Conservation (phyloP, 2,329 filamentous ascomycete genomes). For the Chrysosporium keratinophilum region DNA sequence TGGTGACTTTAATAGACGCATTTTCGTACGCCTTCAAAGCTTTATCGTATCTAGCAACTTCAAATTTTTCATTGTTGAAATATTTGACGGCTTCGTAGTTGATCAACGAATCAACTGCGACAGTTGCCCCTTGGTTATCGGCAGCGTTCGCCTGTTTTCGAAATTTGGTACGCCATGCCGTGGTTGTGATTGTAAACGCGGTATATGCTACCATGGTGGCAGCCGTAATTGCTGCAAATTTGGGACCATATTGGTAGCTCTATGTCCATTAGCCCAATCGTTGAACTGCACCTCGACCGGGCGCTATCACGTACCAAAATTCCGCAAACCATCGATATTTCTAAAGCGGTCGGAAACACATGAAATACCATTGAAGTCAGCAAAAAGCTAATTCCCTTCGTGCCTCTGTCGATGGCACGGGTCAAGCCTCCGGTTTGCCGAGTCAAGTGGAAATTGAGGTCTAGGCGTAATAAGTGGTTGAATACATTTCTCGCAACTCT, state of each 20-base stretch:
- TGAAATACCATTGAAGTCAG: slow-evolving; percentile 98
- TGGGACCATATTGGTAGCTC: slow-evolving; percentile 87
- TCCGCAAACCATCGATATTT: slow-evolving; percentile 91
- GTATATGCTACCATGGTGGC: slow-evolving; percentile 88
- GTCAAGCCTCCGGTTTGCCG: slow-evolving; percentile 93
- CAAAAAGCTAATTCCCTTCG: slow-evolving; percentile 95
- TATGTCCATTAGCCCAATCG: slow-evolving; percentile 19
- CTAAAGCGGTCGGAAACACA: slow-evolving; percentile 81
- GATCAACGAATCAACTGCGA: slow-evolving; percentile 91
- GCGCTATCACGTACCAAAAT: slow-evolving; percentile 52
- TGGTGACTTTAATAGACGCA: slow-evolving; percentile 93
- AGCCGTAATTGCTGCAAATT: slow-evolving; percentile 84
- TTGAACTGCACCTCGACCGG: neutral
- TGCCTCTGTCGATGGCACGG: slow-evolving; percentile 87
- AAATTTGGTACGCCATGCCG: slow-evolving; percentile 94
- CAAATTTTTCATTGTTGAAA: slow-evolving; percentile 97
- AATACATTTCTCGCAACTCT: slow-evolving; percentile 88
- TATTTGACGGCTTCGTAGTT: slow-evolving; percentile 99
- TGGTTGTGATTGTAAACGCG: slow-evolving; percentile 94
- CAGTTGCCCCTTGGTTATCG: slow-evolving; percentile 88
- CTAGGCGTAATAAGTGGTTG: slow-evolving; percentile 73
- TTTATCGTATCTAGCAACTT: slow-evolving; percentile 80
- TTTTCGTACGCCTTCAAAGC: slow-evolving; percentile 79
- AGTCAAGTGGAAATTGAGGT: slow-evolving; percentile 85
- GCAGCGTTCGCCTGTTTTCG: slow-evolving; percentile 89